These are phyloP conservation scores for Acidiella bohemica DNA, from an alignment of 495 filamentous ascomycete species.

Conservation along the genomic window DNA sequence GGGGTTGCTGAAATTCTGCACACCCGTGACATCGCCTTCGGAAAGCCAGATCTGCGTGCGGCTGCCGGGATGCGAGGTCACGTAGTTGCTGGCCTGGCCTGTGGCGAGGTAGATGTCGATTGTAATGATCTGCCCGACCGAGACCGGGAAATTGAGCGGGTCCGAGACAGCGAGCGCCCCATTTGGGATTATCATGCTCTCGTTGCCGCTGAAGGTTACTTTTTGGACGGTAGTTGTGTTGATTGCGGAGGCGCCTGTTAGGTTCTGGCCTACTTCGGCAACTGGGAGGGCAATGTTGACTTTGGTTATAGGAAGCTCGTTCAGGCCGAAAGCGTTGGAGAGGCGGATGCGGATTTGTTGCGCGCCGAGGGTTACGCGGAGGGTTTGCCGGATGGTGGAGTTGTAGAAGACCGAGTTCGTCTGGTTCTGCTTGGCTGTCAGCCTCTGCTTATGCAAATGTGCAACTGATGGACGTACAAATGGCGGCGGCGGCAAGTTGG, in stretches of 20 bases:
- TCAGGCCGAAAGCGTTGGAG: conserved; percentile 53
- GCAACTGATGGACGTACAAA: conserved; percentile 36
- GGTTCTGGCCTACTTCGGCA: conserved; percentile 24
- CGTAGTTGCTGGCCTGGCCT: conserved; percentile 42
- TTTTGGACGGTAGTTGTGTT: conserved; percentile 35
- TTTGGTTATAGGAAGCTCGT: conserved; percentile 45
- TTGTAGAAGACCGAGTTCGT: conserved; percentile 33
- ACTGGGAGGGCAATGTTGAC: conserved; percentile 43
- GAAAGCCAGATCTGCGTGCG: conserved; percentile 49
- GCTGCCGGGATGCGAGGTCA: conserved; percentile 55
- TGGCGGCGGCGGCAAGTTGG: conserved; percentile 45
- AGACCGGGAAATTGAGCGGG: conserved; percentile 42
- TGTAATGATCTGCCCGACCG: conserved; percentile 37
- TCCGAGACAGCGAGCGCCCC: conserved; percentile 50
- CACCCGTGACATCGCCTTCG: conserved; percentile 40
- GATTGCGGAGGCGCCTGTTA: conserved; percentile 41
- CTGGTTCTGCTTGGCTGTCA: conserved; percentile 22
- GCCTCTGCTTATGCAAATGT: not conserved
- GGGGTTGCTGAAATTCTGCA: conserved; percentile 33
- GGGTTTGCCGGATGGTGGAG: conserved; percentile 53
- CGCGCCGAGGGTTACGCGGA: conserved; percentile 44
- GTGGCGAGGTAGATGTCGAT: conserved; percentile 45
- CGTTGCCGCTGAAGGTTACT: conserved; percentile 44
- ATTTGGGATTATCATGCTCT: conserved; percentile 40
- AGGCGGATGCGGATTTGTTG: conserved; percentile 47